These are phyloP conservation scores for Myrica gale DNA, from an alignment of 306 rosid genomes.

Conservation along the genomic window DNA sequence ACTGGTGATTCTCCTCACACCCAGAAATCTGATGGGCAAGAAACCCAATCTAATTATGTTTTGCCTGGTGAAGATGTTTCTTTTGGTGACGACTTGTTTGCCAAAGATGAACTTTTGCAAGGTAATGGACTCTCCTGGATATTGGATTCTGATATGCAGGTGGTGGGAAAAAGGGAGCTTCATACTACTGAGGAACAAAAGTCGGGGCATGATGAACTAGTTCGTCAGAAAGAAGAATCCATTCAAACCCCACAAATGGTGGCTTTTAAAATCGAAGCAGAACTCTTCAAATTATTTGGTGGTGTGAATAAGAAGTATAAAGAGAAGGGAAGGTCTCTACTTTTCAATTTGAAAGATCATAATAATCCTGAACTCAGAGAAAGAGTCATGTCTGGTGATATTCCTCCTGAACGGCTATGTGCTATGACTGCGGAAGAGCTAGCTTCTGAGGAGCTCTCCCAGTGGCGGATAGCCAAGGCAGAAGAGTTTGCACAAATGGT, in stretches of 20 bases:
- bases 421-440: conserved; percentile 98
- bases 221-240: conserved; percentile 30
- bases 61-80: conserved; percentile 72
- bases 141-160: conserved; percentile 57
- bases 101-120: conserved; percentile 89
- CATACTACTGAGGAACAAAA: conserved; percentile 43
- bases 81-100: conserved; percentile 65
- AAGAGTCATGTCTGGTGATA: conserved; percentile 84
- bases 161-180: conserved; percentile 41
- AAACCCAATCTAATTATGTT: conserved; percentile 53
- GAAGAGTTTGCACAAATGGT: conserved; percentile 97
- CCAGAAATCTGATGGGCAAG: conserved; percentile 44
- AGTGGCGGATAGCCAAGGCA: conserved; percentile 99
- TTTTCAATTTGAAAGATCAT: conserved; percentile 93
- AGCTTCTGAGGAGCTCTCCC: conserved; percentile 95
- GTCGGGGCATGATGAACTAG: conserved; percentile 36
- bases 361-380: conserved; percentile 91
- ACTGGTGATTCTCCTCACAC: conserved; percentile 30
- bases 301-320: conserved; percentile 99
- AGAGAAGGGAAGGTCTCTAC: conserved; percentile 96
- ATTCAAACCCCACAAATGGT: conserved; percentile 51
- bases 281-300: conserved; percentile 84
- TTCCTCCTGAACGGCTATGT: conserved; percentile 72
- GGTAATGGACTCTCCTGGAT: conserved; percentile 99
- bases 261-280: conserved; percentile 73